A percentile compares a stretch with the other conserved stretches of the same genome.
Evolutionary conservation across 2,329 filamentous ascomycete genomes (phyloP).

Genomic region (Leptographium wingfieldii): DNA sequence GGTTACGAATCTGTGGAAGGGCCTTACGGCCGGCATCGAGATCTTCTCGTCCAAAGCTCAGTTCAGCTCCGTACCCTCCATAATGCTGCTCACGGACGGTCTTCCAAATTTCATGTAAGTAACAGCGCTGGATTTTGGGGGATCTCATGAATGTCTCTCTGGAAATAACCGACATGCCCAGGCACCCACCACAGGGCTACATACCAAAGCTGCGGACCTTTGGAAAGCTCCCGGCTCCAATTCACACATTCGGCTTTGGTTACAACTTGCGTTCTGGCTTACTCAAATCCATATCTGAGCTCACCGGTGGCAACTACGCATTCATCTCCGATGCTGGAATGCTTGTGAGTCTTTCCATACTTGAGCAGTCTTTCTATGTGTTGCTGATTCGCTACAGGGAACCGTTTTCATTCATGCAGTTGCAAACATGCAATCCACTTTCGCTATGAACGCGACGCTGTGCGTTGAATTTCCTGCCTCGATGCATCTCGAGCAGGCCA

Average conservation of each 20-base stretch:
- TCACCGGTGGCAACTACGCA: conserved; percentile 42
- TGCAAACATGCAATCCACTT: conserved; percentile 47
- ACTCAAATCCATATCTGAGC: conserved; percentile 47
- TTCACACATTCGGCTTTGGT: conserved; percentile 44
- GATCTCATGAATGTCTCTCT: background rate
- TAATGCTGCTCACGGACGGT: conserved; percentile 44
- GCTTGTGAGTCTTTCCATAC: conserved; percentile 27
- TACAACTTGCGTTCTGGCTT: conserved; percentile 36
- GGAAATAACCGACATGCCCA: conserved; percentile 9
- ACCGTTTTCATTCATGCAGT: conserved; percentile 51
- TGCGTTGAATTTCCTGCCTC: conserved; percentile 25
- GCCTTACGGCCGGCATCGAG: conserved; percentile 35
- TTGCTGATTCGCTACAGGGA: conserved; percentile 13
- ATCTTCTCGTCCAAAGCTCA: conserved; percentile 26
- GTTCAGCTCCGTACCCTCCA: conserved; percentile 27
- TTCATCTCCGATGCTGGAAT: conserved; percentile 52
- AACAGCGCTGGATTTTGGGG: background rate
- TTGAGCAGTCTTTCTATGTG: background rate
- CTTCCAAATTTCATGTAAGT: conserved; percentile 38
- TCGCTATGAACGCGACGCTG: conserved; percentile 33
- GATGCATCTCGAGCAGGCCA: conserved; percentile 26
- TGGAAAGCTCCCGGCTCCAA: conserved; percentile 27
- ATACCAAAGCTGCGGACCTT: conserved; percentile 37
- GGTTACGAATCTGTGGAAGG: conserved; percentile 46
- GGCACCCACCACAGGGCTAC: conserved; percentile 34